Conservation (phyloP, 75 land plant genomes). For the Gnetum montanum region DNA sequence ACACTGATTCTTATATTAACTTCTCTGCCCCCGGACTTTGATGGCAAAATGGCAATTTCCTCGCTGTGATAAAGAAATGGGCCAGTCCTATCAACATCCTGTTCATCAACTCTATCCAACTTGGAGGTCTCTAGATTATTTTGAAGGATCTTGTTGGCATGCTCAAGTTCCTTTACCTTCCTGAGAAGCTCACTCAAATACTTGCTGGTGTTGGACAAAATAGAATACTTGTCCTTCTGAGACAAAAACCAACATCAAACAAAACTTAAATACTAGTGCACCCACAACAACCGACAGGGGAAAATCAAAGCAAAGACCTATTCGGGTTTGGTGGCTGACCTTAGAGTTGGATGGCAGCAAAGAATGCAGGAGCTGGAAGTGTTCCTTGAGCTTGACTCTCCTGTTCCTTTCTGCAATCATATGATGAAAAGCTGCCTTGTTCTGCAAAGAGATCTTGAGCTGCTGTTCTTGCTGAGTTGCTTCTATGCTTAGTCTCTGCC, state of each 20-base stretch:
- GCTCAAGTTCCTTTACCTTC: not conserved
- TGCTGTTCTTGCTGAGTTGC: not conserved
- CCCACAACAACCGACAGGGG: too few relatives aligned
- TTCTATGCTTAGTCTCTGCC: not conserved
- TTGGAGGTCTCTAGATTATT: too few relatives aligned
- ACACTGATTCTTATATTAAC: not conserved
- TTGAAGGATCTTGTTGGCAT: not conserved
- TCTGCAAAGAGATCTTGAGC: not conserved
- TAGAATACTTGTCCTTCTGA: slow-evolving; percentile 4
- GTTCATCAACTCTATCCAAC: not conserved
- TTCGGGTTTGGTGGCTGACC: not conserved
- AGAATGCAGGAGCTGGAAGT: not conserved
- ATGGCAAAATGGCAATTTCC: not conserved
- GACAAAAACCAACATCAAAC: not conserved
- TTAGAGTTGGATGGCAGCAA: not conserved
- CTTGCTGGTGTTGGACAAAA: not conserved
- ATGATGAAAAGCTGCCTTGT: slow-evolving; percentile 2
- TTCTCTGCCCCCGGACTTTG: not conserved
- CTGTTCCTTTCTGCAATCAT: slow-evolving; percentile 6
- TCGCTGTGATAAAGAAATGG: not conserved
- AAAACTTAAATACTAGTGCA: not conserved
- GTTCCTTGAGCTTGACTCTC: not conserved
- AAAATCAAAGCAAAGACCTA: not conserved
- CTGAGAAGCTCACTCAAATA: not conserved
- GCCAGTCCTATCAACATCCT: not conserved